A percentile compares a stretch with the other conserved stretches of the same genome.
phyloP scores from a whole-genome alignment of 768 basidiomycete genomes.

The Aureoboletus auriporus region DNA sequence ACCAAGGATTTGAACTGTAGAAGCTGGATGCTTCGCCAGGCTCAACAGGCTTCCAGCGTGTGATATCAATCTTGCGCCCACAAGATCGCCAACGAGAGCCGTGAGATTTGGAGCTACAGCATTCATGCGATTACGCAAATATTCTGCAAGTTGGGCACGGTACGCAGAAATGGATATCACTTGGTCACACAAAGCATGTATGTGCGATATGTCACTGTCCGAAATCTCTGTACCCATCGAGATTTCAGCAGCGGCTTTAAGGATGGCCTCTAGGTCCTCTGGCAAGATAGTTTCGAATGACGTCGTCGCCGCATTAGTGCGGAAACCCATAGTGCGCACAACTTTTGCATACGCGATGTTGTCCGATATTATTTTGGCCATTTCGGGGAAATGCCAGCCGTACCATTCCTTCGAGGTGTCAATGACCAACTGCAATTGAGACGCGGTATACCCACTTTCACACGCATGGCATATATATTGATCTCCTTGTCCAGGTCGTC shows the following conservation, averaged over 20 bases:
- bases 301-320: constrained; percentile 86
- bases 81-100: constrained; percentile 72
- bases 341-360: constrained; percentile 97
- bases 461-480: constrained; percentile 98
- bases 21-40: constrained; percentile 74
- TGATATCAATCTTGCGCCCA: constrained; percentile 70
- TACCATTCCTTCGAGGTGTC: constrained; percentile 85
- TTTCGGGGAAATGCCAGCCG: constrained; percentile 99
- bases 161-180: constrained; percentile 96
- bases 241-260: constrained; percentile 95
- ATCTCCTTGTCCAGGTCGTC: constrained; percentile 99
- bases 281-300: constrained; percentile 89
- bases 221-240: constrained; percentile 99
- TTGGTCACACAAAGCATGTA: constrained; percentile 95
- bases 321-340: constrained; percentile 92
- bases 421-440: neutral
- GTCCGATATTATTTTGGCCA: constrained; percentile 97
- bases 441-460: constrained; percentile 66
- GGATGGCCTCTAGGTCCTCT: constrained; percentile 92
- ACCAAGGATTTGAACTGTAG: constrained; percentile 72
- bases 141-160: constrained; percentile 92
- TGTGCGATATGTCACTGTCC: constrained; percentile 94
- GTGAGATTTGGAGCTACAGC: constrained; percentile 98
- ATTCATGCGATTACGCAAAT: constrained; percentile 95
- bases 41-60: constrained; percentile 70